phyloP scores from a whole-genome alignment of 106 monocot species.

The Dioscorea dumetorum region DNA sequence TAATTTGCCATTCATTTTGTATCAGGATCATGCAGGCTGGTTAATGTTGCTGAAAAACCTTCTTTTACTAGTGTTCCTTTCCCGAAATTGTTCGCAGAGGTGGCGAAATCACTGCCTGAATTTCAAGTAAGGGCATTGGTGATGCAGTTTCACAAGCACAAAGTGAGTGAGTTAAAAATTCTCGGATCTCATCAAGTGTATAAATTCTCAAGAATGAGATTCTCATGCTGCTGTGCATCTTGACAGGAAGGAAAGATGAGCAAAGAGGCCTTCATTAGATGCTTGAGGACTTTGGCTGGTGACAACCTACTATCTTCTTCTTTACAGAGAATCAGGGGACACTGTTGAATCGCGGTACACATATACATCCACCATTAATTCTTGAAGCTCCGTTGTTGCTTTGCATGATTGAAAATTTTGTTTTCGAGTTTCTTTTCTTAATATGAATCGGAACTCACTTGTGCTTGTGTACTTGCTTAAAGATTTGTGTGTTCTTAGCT shows the following conservation, averaged over 20 bases:
- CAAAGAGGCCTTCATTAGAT: slow-evolving; percentile 24
- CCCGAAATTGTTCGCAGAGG: slow-evolving; percentile 23
- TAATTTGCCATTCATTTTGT: neutral
- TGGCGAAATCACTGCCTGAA: slow-evolving; percentile 16
- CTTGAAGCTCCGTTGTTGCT: too few species aligned
- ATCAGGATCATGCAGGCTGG: neutral
- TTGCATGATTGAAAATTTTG: too few species aligned
- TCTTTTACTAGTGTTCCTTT: slow-evolving; percentile 1
- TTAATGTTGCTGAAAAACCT: neutral
- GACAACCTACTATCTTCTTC: slow-evolving; percentile 35
- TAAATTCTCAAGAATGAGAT: too few species aligned
- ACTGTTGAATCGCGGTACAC: neutral
- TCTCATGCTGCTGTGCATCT: neutral
- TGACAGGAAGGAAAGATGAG: slow-evolving; percentile 34
- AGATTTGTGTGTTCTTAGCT: too few species aligned
- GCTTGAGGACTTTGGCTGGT: slow-evolving; percentile 22
- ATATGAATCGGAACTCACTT: too few species aligned
- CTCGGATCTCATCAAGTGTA: too few species aligned
- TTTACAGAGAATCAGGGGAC: slow-evolving; percentile 23
- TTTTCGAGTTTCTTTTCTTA: too few species aligned
- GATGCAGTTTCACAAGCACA: slow-evolving; percentile 10
- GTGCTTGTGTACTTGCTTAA: too few species aligned
- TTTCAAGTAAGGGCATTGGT: slow-evolving; percentile 8
- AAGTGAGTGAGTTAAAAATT: slow-evolving; percentile 26
- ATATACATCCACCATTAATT: too few species aligned